Base-by-base conservation (phyloP, 768 basidiomycete genomes). In the Paxillus rubicundulus region DNA sequence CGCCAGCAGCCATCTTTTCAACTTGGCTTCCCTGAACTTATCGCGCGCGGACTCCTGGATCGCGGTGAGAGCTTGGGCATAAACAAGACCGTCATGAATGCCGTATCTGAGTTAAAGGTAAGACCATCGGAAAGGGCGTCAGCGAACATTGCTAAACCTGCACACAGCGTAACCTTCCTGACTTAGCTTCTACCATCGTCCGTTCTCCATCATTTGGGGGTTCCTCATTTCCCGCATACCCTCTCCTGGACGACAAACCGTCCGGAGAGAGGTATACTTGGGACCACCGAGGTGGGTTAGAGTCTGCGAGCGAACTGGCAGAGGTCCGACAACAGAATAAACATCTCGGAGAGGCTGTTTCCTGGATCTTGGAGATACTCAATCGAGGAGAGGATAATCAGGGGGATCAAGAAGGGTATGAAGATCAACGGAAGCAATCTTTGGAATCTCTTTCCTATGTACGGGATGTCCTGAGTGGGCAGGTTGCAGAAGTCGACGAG, bases 31-130 rank as follows among this genome's bases (percentile, higher is more conserved):
- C 82, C 89, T 18, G 92, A 92, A 60, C 74, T 85, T 61, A 75
- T 91, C 56, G 79, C 90, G 1, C 78, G 85, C 45, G 85, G 87
- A 18, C 68, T 92, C 45, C 60, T 90, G 54, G 89, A 92, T 65
- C 76, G 82, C 17, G 83, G 88, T 24, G 89, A 91, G 70, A 87
- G 81, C 54, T 70, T 91, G 27, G 87, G 89, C n/a, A 87, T 91
- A 54, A 92, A 92, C 67, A 89, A 84, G 69, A 88, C 87, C 0
- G 72, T 92, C 17, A 82, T 87, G 81, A 88, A 79, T 65, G 89
- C 89, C 0, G 85, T 92, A 3, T 81, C 85, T 5, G 90, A 90
- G 67, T 70, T 88, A 37, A 84, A 81, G 70, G 93, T 89, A 59
- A 61, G 80, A 62, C 39, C n/a, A 3, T 33, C 43, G 32, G 47